phyloP scores from a whole-genome alignment of 768 basidiomycete species.

The Leccinum imitatum region DNA sequence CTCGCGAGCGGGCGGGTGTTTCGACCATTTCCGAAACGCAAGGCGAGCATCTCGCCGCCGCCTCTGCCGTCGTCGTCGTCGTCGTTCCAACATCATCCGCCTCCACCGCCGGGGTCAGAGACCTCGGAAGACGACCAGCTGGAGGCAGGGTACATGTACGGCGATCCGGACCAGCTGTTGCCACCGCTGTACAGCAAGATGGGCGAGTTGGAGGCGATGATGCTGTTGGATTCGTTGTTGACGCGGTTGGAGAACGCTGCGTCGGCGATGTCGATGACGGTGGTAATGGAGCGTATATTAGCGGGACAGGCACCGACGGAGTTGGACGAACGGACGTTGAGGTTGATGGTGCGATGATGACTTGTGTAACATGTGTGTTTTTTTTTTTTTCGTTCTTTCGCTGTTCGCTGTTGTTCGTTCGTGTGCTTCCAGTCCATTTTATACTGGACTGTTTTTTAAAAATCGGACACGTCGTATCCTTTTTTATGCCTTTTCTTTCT shows the following conservation, averaged over 20 bases:
- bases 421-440: neutral
- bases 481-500: neutral
- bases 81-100: neutral
- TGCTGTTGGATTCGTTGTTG: constrained; percentile 74
- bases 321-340: constrained; percentile 49
- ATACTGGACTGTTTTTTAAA: too few relatives aligned
- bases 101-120: constrained; percentile 21
- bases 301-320: constrained; percentile 34
- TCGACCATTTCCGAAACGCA: constrained; percentile 39
- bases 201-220: constrained; percentile 68
- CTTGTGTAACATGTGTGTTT: neutral
- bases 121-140: constrained; percentile 22
- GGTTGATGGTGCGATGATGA: constrained; percentile 26
- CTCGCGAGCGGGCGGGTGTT: constrained; percentile 64
- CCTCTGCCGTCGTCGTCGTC: constrained; percentile 8
- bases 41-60: constrained; percentile 27
- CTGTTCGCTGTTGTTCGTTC: neutral
- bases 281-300: constrained; percentile 19
- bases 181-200: constrained; percentile 70
- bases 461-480: too few relatives aligned
- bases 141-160: constrained; percentile 44
- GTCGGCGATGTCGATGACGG: constrained; percentile 27
- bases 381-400: neutral
- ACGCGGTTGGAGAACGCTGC: constrained; percentile 76
- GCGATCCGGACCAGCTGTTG: constrained; percentile 61